These are phyloP conservation scores for Diplosphaera chodatii DNA, from an alignment of 139 green algal species.

Conservation along the genomic window DNA sequence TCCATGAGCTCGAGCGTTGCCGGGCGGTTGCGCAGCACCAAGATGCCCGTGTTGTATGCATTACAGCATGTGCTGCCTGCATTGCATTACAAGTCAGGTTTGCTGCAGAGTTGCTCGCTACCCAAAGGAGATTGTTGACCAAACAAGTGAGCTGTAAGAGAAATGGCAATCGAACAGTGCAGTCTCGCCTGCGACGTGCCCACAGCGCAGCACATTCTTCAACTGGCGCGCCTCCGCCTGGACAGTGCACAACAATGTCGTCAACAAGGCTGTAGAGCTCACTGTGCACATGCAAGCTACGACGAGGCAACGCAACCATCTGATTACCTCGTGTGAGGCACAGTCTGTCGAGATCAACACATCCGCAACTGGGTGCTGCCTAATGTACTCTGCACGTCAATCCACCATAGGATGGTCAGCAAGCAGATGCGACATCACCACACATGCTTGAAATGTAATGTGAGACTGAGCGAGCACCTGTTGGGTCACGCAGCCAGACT, in stretches of 20 bases:
- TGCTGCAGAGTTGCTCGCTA: too few species aligned
- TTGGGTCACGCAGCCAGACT: neutral
- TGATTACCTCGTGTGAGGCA: conserved; percentile 7
- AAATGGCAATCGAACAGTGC: too few species aligned
- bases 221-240: neutral
- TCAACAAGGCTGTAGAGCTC: too few species aligned
- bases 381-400: conserved; percentile 1
- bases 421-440: too few species aligned
- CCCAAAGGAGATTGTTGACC: too few species aligned
- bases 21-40: conserved; percentile 1
- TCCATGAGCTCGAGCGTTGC: neutral
- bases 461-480: too few species aligned
- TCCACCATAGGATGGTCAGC: too few species aligned
- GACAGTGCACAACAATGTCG: neutral
- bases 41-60: neutral
- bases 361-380: neutral
- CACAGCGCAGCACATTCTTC: neutral
- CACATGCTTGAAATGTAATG: too few species aligned
- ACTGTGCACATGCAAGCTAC: too few species aligned
- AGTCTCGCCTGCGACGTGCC: neutral
- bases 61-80: conserved; percentile 1
- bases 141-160: too few species aligned
- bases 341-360: conserved; percentile 12
- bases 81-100: too few species aligned
- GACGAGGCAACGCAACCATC: too few species aligned